phyloP scores from a whole-genome alignment of 371 early-diverging fungal species.

The Apophysomyces sp. region DNA sequence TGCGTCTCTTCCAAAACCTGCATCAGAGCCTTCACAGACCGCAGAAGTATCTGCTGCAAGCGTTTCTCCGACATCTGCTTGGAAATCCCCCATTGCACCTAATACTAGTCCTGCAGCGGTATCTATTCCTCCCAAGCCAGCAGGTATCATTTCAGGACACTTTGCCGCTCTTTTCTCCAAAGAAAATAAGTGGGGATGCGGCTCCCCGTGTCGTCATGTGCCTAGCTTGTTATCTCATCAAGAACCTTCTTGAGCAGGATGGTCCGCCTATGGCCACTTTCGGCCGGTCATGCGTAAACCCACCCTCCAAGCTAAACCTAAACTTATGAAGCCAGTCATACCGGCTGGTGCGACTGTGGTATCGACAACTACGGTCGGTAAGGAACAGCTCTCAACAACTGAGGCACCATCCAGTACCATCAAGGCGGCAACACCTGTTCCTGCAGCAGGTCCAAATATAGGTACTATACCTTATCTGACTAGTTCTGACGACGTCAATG shows the following conservation, averaged over 20 bases:
- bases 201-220: neutral
- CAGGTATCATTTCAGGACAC: constrained; percentile 12
- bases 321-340: constrained; percentile 40
- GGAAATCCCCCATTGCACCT: neutral
- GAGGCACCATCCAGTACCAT: neutral
- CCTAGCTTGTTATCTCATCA: constrained; percentile 4
- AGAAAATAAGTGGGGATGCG: neutral
- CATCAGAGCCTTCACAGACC: neutral
- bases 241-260: constrained; percentile 24
- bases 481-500: constrained; percentile 40
- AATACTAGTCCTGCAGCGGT: constrained; percentile 4
- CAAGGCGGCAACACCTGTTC: constrained; percentile 1
- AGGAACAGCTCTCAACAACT: constrained; percentile 13
- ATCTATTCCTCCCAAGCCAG: constrained; percentile 7
- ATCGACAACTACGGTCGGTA: constrained; percentile 33
- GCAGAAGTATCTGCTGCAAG: constrained; percentile 4
- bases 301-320: constrained; percentile 47
- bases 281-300: constrained; percentile 50
- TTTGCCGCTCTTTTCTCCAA: neutral
- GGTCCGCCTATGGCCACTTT: constrained; percentile 44
- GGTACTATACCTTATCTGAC: constrained; percentile 3
- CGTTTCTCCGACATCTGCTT: constrained; percentile 1
- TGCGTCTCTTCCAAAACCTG: constrained; percentile 18
- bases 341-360: constrained; percentile 44
- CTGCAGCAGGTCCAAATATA: constrained; percentile 10